Evolutionary conservation across 768 basidiomycete species (phyloP), one percentile per base, ranked within the genome.

Genomic region (Agaricus bisporus): DNA sequence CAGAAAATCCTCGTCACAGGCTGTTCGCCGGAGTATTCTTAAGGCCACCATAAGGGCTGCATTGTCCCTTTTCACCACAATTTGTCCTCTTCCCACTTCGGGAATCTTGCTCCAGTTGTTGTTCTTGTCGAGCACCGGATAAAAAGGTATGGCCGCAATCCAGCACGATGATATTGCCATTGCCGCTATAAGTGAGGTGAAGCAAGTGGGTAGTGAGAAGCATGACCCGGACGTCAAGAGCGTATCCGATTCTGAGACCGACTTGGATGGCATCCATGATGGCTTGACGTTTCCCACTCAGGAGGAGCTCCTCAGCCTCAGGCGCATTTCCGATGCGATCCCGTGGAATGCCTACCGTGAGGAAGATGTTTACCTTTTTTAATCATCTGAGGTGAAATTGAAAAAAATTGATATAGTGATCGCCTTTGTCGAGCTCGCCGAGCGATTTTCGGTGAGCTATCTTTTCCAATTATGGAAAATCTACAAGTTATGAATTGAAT

Each of bases 391-490:
- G 26, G 17, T 5, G 26, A 45, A 4, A 50, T 51, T 29, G 53
- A 11, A 39, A 28, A 22, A 18, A 14, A 22, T 44, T 32, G 32
- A 32, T 32, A 10, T 49, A 85, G 82, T 84, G 49, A 83, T 88
- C 49, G 85, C 83, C 9, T 26, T 83, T 29, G 73, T 86, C 28
- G 86, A 88, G 64, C 66, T 86, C 39, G 84, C 83, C 3, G 88
- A 89, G 62, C 81, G 87, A 12, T 89, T 89, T 68, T 88, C 86
- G 38, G 79, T 82, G 57, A 45, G 75, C 64, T 12, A n/a, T 17
- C 32, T 17, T 18, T 9, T 18, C 5, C 17, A 14, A 48, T 35
- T 1, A n/a, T 20, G n/a, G 45, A 14, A 36, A 2, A 7, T 39
- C 5, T 39, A 5, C 11, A 32, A 36, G 8, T 35, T 14, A 29